These are phyloP conservation scores for Ophiostoma populinum DNA, from an alignment of 2,329 filamentous ascomycete genomes.

Conservation along the genomic window DNA sequence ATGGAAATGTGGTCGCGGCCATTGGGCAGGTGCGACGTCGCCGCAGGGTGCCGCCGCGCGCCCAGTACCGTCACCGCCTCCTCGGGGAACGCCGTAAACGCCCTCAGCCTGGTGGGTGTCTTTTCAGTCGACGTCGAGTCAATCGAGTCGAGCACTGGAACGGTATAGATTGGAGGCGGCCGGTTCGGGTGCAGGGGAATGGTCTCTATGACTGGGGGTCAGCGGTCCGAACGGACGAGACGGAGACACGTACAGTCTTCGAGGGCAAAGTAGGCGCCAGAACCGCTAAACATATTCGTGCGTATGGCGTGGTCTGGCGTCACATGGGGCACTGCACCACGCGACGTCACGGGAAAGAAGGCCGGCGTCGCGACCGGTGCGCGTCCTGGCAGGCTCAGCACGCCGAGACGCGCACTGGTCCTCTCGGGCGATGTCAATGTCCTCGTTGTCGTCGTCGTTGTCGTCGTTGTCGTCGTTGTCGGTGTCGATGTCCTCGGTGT, in stretches of 20 bases:
- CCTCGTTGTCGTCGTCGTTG: too few relatives aligned
- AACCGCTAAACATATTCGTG: slow-evolving; percentile 45
- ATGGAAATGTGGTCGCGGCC: slow-evolving; percentile 55
- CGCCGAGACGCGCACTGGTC: slow-evolving; percentile 42
- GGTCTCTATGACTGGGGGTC: slow-evolving; percentile 10
- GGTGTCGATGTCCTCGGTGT: too few relatives aligned
- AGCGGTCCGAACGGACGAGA: too few relatives aligned
- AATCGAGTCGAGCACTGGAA: too few relatives aligned
- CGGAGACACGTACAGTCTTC: slow-evolving; percentile 64
- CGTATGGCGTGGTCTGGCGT: slow-evolving; percentile 65
- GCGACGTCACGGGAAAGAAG: slow-evolving; percentile 63
- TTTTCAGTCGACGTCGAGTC: neutral
- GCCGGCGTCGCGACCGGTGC: slow-evolving; percentile 64
- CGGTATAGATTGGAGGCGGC: slow-evolving; percentile 8
- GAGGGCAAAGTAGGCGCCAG: slow-evolving; percentile 64
- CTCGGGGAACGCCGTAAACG: slow-evolving; percentile 57
- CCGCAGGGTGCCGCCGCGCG: slow-evolving; percentile 59
- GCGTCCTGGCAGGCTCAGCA: slow-evolving; percentile 42
- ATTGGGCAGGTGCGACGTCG: slow-evolving; percentile 54
- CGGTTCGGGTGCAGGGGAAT: slow-evolving; percentile 5
- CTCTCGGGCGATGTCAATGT: neutral
- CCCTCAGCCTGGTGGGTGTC: slow-evolving; percentile 38
- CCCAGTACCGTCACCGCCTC: slow-evolving; percentile 54
- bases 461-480: too few relatives aligned
- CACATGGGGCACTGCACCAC: slow-evolving; percentile 74